phyloP scores from a whole-genome alignment of 345 rosid species.

The Durio zibethinus region DNA sequence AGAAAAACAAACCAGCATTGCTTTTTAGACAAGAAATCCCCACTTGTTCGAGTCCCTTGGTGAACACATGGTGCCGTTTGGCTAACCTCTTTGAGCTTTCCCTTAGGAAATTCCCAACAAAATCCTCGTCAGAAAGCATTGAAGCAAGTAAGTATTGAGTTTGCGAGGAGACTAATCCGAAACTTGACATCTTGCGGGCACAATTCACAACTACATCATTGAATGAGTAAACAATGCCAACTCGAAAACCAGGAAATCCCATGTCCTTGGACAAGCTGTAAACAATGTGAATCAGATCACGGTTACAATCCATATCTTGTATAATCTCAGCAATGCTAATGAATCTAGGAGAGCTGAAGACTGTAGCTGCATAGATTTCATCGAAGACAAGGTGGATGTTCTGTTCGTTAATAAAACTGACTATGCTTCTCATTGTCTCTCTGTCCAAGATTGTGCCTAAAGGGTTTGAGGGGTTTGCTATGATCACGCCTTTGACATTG shows the following conservation, averaged over 20 bases:
- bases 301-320: constrained; percentile 40
- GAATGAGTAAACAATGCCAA: constrained; percentile 75
- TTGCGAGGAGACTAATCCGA: constrained; percentile 75
- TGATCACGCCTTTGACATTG: constrained; percentile 66
- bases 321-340: constrained; percentile 64
- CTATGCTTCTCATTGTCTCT: constrained; percentile 42
- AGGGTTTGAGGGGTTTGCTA: constrained; percentile 89
- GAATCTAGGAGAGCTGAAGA: constrained; percentile 52
- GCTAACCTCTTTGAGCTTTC: constrained; percentile 57
- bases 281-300: constrained; percentile 62
- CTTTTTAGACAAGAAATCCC: constrained; percentile 56
- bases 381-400: constrained; percentile 77
- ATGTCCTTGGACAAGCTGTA: constrained; percentile 91
- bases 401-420: constrained; percentile 45
- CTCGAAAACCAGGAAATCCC: constrained; percentile 85
- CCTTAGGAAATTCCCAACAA: constrained; percentile 40
- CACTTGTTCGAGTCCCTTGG: constrained; percentile 40
- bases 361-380: constrained; percentile 76
- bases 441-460: constrained; percentile 60
- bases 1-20: constrained; percentile 63
- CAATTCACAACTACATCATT: constrained; percentile 60
- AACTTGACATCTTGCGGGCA: constrained; percentile 81
- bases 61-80: constrained; percentile 43
- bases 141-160: constrained; percentile 67
- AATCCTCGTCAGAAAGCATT: constrained; percentile 64